phyloP scores from a whole-genome alignment of 1,139 yeast species.

The Oligophagozyma castellii region DNA sequence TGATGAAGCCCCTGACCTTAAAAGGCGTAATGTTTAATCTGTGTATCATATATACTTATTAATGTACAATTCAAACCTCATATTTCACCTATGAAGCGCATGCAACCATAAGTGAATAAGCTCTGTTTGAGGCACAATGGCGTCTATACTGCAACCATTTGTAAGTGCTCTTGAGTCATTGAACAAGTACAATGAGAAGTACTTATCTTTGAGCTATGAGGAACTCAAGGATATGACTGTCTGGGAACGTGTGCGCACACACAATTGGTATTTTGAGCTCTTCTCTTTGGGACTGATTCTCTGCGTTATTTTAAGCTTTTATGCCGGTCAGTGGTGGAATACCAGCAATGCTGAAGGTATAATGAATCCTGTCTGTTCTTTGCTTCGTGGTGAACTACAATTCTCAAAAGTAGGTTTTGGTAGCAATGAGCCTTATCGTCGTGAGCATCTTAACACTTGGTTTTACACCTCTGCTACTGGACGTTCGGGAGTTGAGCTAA shows the following conservation, averaged over 20 bases:
- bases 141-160: constrained; percentile 6
- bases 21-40: no score
- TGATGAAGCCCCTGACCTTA: no score
- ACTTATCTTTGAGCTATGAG: constrained; percentile 32
- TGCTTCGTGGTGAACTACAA: constrained; percentile 39
- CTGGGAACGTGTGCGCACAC: constrained; percentile 30
- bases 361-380: constrained; percentile 33
- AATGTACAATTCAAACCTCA: no score
- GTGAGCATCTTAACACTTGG: constrained; percentile 49
- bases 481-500: constrained; percentile 56
- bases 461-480: constrained; percentile 82
- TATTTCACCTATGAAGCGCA: no score
- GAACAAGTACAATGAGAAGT: constrained; percentile 21
- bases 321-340: constrained; percentile 49
- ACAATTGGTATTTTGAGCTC: constrained; percentile 69
- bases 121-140: background rate
- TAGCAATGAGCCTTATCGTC: constrained; percentile 25
- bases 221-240: constrained; percentile 40
- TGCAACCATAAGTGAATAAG: no score
- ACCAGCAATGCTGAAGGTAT: constrained; percentile 38
- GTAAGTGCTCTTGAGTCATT: constrained; percentile 7
- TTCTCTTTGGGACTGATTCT: constrained; percentile 39
- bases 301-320: constrained; percentile 32
- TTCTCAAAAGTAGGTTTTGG: constrained; percentile 70
- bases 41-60: no score